These are phyloP conservation scores for Nitzschia palea DNA, from an alignment of 108 stramenopile genomes.

Conservation along the genomic window DNA sequence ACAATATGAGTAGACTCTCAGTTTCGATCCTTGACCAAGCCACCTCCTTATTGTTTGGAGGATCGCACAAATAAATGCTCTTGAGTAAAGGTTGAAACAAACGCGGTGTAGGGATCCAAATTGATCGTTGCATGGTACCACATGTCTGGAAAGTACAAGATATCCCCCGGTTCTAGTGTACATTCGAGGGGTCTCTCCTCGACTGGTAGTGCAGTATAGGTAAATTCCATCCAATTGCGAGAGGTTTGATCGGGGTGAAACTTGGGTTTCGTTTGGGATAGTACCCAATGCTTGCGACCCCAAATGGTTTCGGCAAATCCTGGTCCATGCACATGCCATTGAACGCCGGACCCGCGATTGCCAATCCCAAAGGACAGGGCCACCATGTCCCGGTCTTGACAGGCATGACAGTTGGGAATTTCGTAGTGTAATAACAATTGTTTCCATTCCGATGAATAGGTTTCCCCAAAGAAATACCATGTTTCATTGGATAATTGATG, in stretches of 20 bases:
- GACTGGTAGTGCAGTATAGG: slow-evolving; percentile 23
- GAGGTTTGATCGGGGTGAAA: slow-evolving; percentile 74
- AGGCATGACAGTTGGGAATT: slow-evolving; percentile 71
- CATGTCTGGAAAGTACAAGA: slow-evolving; percentile 74
- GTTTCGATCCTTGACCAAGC: too few species aligned
- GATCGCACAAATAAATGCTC: slow-evolving; percentile 60
- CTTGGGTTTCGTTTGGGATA: slow-evolving; percentile 52
- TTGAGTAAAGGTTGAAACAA: slow-evolving; percentile 86
- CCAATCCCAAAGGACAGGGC: slow-evolving; percentile 84
- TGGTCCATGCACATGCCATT: slow-evolving; percentile 84
- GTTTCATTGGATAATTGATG: slow-evolving; percentile 73
- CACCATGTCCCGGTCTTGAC: slow-evolving; percentile 36
- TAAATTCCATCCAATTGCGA: slow-evolving; percentile 83
- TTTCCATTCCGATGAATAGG: slow-evolving; percentile 68
- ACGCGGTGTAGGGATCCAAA: slow-evolving; percentile 85
- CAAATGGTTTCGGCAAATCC: slow-evolving; percentile 79
- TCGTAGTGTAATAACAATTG: slow-evolving; percentile 48
- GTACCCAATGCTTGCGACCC: slow-evolving; percentile 75
- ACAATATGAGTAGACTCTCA: too few species aligned
- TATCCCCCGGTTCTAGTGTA: slow-evolving; percentile 75
- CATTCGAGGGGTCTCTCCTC: slow-evolving; percentile 68
- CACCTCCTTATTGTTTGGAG: too few species aligned
- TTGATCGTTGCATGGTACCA: slow-evolving; percentile 93
- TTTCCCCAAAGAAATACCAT: slow-evolving; percentile 90
- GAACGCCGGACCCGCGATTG: slow-evolving; percentile 78